Conservation (phyloP, 108 stramenopile species). For the Nannochloropsis granulata region DNA sequence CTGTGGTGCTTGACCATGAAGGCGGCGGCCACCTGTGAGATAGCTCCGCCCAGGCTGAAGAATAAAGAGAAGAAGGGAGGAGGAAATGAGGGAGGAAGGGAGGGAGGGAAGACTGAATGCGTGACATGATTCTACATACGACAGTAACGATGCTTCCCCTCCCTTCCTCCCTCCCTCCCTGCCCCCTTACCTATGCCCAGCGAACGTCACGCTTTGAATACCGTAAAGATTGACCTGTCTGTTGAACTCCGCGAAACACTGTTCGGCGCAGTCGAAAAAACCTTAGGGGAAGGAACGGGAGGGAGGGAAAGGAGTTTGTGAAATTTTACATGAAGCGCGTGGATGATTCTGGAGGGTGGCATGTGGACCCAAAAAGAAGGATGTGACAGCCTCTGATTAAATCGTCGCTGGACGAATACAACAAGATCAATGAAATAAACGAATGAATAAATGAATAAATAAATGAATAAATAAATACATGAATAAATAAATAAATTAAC, state of each 20-base stretch:
- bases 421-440: too few relatives aligned
- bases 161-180: not conserved
- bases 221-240: not conserved
- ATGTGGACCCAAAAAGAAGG: not conserved
- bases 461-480: too few relatives aligned
- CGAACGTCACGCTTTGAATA: not conserved
- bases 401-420: too few relatives aligned
- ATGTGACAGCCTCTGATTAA: too few relatives aligned
- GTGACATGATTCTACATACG: too few relatives aligned
- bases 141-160: too few relatives aligned
- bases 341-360: not conserved
- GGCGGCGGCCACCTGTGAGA: not conserved
- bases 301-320: not conserved
- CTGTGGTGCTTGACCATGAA: not conserved
- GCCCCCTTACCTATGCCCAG: not conserved
- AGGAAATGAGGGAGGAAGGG: not conserved
- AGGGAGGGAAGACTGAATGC: not conserved
- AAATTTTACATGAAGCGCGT: not conserved
- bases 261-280: not conserved
- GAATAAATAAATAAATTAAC: too few relatives aligned
- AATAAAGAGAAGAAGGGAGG: not conserved
- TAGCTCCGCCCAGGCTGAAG: not conserved
- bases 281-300: not conserved
- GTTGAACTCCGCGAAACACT: not conserved
- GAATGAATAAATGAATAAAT: too few relatives aligned